Conservation (phyloP, 108 stramenopile species). For the Schizochytrium sp. region DNA sequence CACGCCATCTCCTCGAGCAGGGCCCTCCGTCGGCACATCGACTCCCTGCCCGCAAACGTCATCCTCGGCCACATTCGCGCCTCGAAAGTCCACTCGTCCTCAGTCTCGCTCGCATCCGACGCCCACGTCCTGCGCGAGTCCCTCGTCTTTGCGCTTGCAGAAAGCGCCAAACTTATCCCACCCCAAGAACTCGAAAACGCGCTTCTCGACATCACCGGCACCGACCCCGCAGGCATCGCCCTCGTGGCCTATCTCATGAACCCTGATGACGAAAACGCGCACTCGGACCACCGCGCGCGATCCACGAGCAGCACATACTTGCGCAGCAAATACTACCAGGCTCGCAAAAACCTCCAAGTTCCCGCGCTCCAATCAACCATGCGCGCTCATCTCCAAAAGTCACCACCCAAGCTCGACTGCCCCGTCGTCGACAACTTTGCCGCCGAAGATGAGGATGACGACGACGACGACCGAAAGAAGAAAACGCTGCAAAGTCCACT, state of each 20-base stretch:
- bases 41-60: neutral
- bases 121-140: neutral
- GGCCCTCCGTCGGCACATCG: neutral
- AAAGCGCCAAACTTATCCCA: neutral
- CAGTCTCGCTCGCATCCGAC: neutral
- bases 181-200: neutral
- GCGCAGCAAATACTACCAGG: neutral
- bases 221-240: neutral
- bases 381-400: neutral
- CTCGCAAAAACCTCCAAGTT: neutral
- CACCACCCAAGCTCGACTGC: neutral
- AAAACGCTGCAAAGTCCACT: too few species aligned
- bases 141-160: neutral
- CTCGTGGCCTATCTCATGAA: neutral
- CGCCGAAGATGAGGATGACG: neutral
- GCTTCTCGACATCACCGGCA: neutral
- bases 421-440: neutral
- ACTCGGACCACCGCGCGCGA: neutral
- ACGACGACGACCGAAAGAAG: neutral
- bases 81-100: neutral
- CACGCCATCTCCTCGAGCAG: neutral
- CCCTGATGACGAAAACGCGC: neutral
- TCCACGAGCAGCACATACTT: neutral
- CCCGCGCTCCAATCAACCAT: neutral
- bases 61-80: neutral